Base-by-base conservation (phyloP, 805 yeast species). In the Pichia cephalocereana region DNA sequence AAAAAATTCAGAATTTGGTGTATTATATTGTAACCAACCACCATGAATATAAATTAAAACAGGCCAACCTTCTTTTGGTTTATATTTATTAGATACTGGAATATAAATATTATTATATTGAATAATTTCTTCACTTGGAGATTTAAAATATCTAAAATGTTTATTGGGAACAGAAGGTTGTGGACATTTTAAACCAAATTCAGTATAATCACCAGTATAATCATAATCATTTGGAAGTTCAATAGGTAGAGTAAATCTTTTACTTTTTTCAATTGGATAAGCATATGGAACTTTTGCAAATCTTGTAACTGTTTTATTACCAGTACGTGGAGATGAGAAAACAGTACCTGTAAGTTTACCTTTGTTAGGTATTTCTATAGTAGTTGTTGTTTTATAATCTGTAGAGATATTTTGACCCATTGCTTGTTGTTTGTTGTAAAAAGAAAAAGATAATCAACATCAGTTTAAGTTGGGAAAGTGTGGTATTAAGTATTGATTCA, bases 31-130 rank as follows among this genome's bases (percentile, higher is more conserved):
- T 28, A 71, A 54, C 61, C 68, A 70, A 8, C 76, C 76, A 28
- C 76, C 76, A 55, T 70, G 75, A 38, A 70, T 55, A 55, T 66
- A 70, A 39, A 67, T 51, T 46, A 63, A 47, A 18, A 70, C 74
- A 6, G 74, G 74, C 73, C 72, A 70, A 6, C 75, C 75, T 8
- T 49, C 63, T 9, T 54, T 52, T 15, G 73, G 74, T 38, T 57
- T 58, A 43, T 48, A 34, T 30, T 63, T 59, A 18, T 59, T 59
- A 31, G 63, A 50, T 2, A 62, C 53, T 10, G 75, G 75, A 12
- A 67, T 55, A 67, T 70, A 71, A 44, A 70, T 66, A 53, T 70
- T 70, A 38, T 60, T 46, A 47, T 61, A 62, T 38, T 57, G 60
- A 45, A 68, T 63, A 48, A 66, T 63, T 48, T 70, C 74, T 28